Evolutionary conservation across 306 rosid genomes (phyloP).

Genomic region (Quercus wislizeni): DNA sequence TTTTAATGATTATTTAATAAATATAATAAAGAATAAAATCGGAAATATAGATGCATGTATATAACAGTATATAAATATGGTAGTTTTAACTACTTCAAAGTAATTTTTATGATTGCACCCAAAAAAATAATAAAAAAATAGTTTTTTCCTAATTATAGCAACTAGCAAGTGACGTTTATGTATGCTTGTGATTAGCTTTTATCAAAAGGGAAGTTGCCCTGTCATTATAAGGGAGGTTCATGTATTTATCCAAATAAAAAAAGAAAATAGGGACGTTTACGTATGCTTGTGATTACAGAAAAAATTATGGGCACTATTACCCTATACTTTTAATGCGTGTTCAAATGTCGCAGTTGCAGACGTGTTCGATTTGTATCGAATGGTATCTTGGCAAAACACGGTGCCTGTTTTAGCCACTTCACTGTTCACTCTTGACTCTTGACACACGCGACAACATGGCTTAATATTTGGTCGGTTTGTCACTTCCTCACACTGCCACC

Average conservation of each 20-base stretch:
- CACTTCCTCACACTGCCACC: slow-evolving; percentile 2
- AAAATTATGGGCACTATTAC: too few relatives aligned
- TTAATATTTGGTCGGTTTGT: slow-evolving; percentile 19
- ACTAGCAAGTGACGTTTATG: too few relatives aligned
- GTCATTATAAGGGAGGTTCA: neutral
- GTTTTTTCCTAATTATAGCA: too few relatives aligned
- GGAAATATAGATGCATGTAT: too few relatives aligned
- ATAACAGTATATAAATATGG: too few relatives aligned
- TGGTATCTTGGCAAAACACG: neutral
- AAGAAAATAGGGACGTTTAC: neutral
- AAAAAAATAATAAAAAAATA: neutral
- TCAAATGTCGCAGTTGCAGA: neutral
- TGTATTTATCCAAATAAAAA: too few relatives aligned
- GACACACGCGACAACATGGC: neutral
- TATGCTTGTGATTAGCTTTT: too few relatives aligned
- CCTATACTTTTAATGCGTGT: neutral
- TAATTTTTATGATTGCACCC: neutral
- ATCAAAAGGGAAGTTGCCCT: neutral
- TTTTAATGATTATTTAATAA: too few relatives aligned
- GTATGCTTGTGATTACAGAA: neutral
- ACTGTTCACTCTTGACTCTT: too few relatives aligned
- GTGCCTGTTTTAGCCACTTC: neutral
- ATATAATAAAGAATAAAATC: too few relatives aligned
- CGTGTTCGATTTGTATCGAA: neutral
- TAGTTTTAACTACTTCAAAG: too few relatives aligned